phyloP scores from a whole-genome alignment of 441 rosid species.

The California macrophylla region DNA sequence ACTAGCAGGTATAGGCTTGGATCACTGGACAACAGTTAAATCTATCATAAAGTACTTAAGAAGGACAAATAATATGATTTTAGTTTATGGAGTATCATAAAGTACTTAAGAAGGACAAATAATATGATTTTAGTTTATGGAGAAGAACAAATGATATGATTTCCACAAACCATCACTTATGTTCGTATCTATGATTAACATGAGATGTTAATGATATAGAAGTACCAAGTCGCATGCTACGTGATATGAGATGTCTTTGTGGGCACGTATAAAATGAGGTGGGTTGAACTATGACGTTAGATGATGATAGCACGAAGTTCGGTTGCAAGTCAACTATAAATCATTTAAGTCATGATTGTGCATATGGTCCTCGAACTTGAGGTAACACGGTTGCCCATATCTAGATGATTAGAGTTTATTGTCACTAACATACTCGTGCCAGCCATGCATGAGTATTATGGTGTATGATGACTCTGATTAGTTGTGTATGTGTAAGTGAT shows the following conservation, averaged over 20 bases:
- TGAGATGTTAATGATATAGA: not conserved
- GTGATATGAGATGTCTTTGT: not conserved
- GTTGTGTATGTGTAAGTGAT: not conserved
- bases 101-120: too few species aligned
- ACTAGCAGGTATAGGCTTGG: too few species aligned
- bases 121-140: too few species aligned
- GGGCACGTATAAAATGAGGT: not conserved
- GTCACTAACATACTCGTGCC: not conserved
- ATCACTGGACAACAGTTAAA: too few species aligned
- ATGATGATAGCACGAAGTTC: not conserved
- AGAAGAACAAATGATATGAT: too few species aligned
- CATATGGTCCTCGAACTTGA: not conserved
- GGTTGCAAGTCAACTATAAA: not conserved
- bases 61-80: too few species aligned
- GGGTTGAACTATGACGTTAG: not conserved
- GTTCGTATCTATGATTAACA: too few species aligned
- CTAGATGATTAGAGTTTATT: not conserved
- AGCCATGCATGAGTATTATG: not conserved
- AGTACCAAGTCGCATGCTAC: not conserved
- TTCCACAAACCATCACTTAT: too few species aligned
- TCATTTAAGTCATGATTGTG: not conserved
- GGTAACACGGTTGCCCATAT: not conserved
- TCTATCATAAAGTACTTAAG: too few species aligned
- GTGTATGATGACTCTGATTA: not conserved
- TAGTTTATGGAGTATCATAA: too few species aligned